Evolutionary conservation across 768 basidiomycete genomes (phyloP).

Genomic region (Suillus tomentosus): DNA sequence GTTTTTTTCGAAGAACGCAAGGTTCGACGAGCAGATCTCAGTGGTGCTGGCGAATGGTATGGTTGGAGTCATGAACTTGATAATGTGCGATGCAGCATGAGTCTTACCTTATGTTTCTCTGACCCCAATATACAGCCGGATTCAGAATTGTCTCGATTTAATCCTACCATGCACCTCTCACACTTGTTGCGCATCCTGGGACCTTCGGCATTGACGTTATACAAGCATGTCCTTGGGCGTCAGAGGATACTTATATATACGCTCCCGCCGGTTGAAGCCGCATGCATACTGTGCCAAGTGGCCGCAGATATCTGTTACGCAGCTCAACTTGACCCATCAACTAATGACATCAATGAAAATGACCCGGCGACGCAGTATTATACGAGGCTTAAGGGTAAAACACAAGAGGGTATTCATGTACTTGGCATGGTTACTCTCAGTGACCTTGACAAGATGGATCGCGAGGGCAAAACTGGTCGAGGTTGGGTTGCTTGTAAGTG

Average conservation of each 20-base stretch:
- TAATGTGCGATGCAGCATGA: conserved; percentile 38
- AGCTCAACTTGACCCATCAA: conserved; percentile 32
- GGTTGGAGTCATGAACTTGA: conserved; percentile 72
- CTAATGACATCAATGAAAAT: conserved; percentile 24
- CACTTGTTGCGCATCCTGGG: conserved; percentile 78
- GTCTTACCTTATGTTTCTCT: not conserved
- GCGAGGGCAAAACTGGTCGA: conserved; percentile 56
- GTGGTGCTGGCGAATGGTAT: conserved; percentile 61
- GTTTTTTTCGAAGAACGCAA: conserved; percentile 68
- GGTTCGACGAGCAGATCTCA: conserved; percentile 48
- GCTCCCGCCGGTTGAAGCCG: conserved; percentile 75
- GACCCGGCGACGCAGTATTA: conserved; percentile 33
- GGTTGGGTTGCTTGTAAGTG: conserved; percentile 83
- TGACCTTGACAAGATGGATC: conserved; percentile 64
- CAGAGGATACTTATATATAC: conserved; percentile 81
- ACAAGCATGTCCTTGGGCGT: conserved; percentile 77
- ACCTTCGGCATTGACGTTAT: conserved; percentile 74
- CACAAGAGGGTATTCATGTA: conserved; percentile 58
- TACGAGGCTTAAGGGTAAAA: conserved; percentile 40
- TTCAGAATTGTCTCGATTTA: conserved; percentile 29
- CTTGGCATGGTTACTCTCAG: conserved; percentile 80
- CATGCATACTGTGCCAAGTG: conserved; percentile 65
- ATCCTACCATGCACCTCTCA: conserved; percentile 72
- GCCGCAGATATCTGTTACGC: conserved; percentile 69
- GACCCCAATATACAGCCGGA: conserved; percentile 17